These are phyloP conservation scores for Rosa hybrid DNA, from an alignment of 331 rosid species.

Conservation along the genomic window DNA sequence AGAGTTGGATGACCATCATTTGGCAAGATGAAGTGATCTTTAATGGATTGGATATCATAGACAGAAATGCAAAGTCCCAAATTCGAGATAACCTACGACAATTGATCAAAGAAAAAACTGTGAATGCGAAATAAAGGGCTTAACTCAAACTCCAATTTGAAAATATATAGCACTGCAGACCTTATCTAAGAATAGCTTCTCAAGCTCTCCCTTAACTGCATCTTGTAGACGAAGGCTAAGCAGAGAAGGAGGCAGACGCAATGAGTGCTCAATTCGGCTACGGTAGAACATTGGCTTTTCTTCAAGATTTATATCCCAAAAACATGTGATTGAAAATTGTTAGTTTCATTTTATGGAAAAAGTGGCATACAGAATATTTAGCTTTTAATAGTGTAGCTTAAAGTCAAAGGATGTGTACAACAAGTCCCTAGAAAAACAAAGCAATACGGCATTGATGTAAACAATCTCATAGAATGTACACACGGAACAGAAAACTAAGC, in stretches of 20 bases:
- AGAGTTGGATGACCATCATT: slow-evolving; percentile 75
- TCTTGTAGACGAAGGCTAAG: slow-evolving; percentile 53
- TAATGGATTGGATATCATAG: slow-evolving; percentile 64
- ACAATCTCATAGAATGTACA: too few relatives aligned
- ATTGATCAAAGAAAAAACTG: not conserved
- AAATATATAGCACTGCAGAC: slow-evolving; percentile 29
- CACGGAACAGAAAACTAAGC: too few relatives aligned
- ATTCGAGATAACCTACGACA: slow-evolving; percentile 66
- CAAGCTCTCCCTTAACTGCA: slow-evolving; percentile 64
- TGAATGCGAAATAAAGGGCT: not conserved
- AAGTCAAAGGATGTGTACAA: not conserved
- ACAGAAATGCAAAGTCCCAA: slow-evolving; percentile 82
- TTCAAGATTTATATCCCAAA: not conserved
- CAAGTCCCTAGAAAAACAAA: not conserved
- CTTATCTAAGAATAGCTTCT: slow-evolving; percentile 73
- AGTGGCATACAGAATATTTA: too few relatives aligned
- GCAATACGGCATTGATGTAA: not conserved
- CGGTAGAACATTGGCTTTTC: slow-evolving; percentile 64
- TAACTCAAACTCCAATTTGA: slow-evolving; percentile 14
- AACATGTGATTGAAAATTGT: not conserved
- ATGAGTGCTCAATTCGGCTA: slow-evolving; percentile 67
- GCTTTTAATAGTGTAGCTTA: too few relatives aligned
- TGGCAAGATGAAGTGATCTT: slow-evolving; percentile 71
- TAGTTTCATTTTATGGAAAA: not conserved
- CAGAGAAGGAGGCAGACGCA: slow-evolving; percentile 62